Percentiles rank a stretch among this genome's conserved stretches.
These are phyloP conservation scores for Tetrastigma voinierianum DNA, from an alignment of 164 flowering plant species.

Conservation along the genomic window DNA sequence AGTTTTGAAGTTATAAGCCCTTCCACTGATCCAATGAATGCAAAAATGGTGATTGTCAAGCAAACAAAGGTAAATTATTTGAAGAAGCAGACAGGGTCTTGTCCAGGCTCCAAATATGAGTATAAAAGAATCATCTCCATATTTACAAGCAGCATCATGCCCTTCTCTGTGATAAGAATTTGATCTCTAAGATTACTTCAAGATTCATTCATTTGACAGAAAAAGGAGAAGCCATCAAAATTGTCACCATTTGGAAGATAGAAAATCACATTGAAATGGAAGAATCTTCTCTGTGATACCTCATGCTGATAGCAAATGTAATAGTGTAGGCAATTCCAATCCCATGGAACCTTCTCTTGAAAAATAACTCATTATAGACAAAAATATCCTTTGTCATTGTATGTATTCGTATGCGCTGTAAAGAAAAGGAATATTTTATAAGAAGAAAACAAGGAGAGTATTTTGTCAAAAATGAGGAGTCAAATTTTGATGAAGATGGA, in stretches of 20 bases:
- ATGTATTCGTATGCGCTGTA: no score
- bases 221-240: background rate
- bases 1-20: no score
- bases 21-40: constrained; percentile 46
- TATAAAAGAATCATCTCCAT: constrained; percentile 24
- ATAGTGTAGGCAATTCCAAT: constrained; percentile 44
- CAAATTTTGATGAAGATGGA: no score
- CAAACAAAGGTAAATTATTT: constrained; percentile 37
- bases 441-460: no score
- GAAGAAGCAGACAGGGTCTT: constrained; percentile 42
- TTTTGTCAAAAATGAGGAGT: no score
- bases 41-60: constrained; percentile 33
- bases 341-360: constrained; percentile 50
- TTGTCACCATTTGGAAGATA: background rate
- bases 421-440: no score
- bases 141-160: constrained; percentile 33
- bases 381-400: no score
- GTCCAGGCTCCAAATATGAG: constrained; percentile 56
- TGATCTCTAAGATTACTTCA: constrained; percentile 50
- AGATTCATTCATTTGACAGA: background rate
- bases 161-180: constrained; percentile 54
- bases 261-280: no score
- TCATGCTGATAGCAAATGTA: constrained; percentile 50
- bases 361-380: no score
- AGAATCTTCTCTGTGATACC: constrained; percentile 25